Evolutionary conservation across 441 rosid species (phyloP).

Genomic region (Jatropha podagrica): DNA sequence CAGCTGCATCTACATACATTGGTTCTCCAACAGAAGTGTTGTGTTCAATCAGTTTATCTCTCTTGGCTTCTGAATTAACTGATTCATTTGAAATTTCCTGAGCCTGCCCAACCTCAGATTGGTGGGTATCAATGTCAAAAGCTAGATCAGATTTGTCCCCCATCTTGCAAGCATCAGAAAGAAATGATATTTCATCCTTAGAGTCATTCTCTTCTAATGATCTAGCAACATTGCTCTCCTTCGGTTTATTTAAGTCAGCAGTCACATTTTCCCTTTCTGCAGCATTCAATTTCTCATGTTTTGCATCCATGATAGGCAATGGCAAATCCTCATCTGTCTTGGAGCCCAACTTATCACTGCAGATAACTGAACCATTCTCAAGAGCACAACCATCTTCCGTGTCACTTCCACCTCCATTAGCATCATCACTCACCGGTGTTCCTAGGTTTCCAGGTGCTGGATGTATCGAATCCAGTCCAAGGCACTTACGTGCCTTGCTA

Average conservation of each 20-base stretch:
- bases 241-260: constrained; percentile 39
- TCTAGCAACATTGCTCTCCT: constrained; percentile 34
- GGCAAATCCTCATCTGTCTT: constrained; percentile 45
- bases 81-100: constrained; percentile 32
- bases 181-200: constrained; percentile 32
- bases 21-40: constrained; percentile 33
- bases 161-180: constrained; percentile 33
- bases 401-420: constrained; percentile 72
- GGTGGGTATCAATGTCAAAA: constrained; percentile 30
- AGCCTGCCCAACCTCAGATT: constrained; percentile 26
- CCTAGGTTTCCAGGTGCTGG: constrained; percentile 43
- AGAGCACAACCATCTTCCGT: constrained; percentile 57
- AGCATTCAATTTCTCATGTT: constrained; percentile 40
- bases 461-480: constrained; percentile 74
- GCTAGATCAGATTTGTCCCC: constrained; percentile 26
- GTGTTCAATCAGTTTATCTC: constrained; percentile 26
- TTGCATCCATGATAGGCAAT: constrained; percentile 27
- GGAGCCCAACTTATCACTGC: constrained; percentile 44
- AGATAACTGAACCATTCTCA: constrained; percentile 53
- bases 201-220: constrained; percentile 27
- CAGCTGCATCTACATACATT: constrained; percentile 27
- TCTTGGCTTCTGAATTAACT: constrained; percentile 29
- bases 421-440: constrained; percentile 55
- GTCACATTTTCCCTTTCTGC: constrained; percentile 32
- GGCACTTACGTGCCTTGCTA: constrained; percentile 93